phyloP scores from a whole-genome alignment of 2,329 filamentous ascomycete species.

The Ophiostoma sp. region DNA sequence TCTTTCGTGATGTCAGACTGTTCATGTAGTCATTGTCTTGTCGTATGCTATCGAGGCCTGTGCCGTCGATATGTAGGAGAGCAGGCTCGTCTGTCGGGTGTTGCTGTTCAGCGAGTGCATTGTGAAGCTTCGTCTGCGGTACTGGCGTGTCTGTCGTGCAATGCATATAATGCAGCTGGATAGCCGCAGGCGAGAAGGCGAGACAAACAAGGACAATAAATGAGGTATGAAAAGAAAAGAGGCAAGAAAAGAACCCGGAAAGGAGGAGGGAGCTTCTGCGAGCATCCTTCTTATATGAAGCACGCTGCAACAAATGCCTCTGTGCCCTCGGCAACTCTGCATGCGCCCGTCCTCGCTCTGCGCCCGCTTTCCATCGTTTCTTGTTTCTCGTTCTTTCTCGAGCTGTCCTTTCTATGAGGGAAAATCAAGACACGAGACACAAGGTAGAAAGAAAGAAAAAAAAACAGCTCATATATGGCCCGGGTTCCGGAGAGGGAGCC shows the following conservation, averaged over 20 bases:
- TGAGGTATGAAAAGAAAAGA: background rate
- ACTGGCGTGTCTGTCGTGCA: background rate
- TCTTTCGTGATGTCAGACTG: background rate
- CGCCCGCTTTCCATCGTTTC: background rate
- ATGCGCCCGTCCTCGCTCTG: background rate
- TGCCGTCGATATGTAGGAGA: background rate
- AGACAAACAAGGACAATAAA: background rate
- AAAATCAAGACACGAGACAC: background rate
- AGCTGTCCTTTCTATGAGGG: background rate
- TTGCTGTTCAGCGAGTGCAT: background rate
- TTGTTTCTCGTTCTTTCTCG: background rate
- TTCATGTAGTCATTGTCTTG: background rate
- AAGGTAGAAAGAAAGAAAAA: background rate
- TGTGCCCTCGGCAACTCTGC: background rate
- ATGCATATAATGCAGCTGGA: background rate
- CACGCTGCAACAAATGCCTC: background rate
- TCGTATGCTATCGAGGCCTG: background rate
- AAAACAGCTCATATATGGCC: conserved; percentile 10
- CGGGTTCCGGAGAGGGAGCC: background rate
- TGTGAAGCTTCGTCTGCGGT: background rate
- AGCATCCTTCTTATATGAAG: background rate
- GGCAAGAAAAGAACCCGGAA: background rate
- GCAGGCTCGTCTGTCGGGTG: background rate
- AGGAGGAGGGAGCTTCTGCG: background rate
- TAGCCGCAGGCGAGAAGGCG: background rate